Base-by-base conservation (phyloP, 2,329 filamentous ascomycete genomes). In the Thermomyces lanuginosus region DNA sequence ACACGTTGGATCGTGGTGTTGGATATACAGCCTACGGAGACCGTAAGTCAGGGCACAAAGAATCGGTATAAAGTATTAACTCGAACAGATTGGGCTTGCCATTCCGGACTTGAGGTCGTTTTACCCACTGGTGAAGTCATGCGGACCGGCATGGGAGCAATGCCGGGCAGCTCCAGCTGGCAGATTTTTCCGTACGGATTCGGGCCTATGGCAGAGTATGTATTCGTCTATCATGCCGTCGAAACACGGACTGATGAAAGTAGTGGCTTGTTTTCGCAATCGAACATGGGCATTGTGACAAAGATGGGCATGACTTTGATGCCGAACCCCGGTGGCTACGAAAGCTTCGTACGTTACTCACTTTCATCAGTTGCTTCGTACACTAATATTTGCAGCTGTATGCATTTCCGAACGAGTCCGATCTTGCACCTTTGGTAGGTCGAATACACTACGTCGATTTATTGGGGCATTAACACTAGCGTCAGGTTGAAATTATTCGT, bases 401-500 rank as follows among this genome's bases (percentile, higher is more conserved):
- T 24, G 30, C 30, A 4, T 36, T 39, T 22, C 33, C 31, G n/a
- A 29, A 36, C 8, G 34, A 36, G 20, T 27, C 25, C 5, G 34
- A 36, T 23, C 29, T 36, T 8, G 24, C 28, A 12, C 31, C 28
- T 9, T 25, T 33, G 8, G 31, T 33, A n/a, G 13, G 31, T 23
- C 10, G 9, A 14, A 14, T 12, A 8, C 5, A 8, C 16, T 18
- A 20, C 8, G 18, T 20, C 5, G 9, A 3, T 4, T 3, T 20
- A 6, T 5, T 15, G 16, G 7, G n/a, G n/a, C 13, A 11, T 4
- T 11, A 4, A 23, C 6, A 28, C 22, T 22, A 23, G 10, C n/a
- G 21, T 10, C 14, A 26, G 21, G 51, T 63, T 26, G 59, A 66
- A 28, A 58, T 62, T 22, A 61, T 64, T 32, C 51, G 62, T 2